Evolutionary conservation across 1,284 basidiomycete species (phyloP), one percentile per base, ranked within the genome.

Genomic region (Neotropicomus parvogracilis): DNA sequence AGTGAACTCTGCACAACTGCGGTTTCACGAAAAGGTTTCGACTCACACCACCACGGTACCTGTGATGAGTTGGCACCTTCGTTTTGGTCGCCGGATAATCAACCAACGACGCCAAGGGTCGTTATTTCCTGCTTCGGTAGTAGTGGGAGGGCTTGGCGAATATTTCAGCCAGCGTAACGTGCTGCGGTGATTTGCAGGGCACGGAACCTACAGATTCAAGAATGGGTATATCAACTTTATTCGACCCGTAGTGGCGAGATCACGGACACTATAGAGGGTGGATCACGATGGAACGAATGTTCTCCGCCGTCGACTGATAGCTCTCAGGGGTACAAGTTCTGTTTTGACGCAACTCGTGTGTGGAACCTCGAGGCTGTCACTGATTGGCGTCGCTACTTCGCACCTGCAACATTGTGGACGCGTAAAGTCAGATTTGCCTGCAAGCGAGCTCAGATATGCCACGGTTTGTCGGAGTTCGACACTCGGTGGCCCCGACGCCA

Each of bases 401-500:
- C 29, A 38, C 40, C 40, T 32, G 32, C 40, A 31, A 44, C 46
- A 37, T 44, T 48, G 46, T 31, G 36, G 44, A 31, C 32, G 32
- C 20, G 41, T 55, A 44, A 35, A 31, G 42, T 33, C 42, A 31
- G 24, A 16, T 38, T 31, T 31, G 31, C 31, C n/a, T 40, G 53
- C 36, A 57, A 40, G 36, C 45, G 53, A 49, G 35, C n/a, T 42
- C 46, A 29, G 58, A 53, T 37, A 38, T 46, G 39, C 31, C 40
- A 54, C 35, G 26, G 21, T 16, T n/a, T 17, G 44, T 48, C 58
- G 60, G 56, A 54, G 46, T 56, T 54, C 32, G 46, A 36, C 20
- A 24, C 16, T 17, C 2, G 31, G 13, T 19, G 3, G 33, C 3
- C 24, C n/a, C 21, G 27, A n/a, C 14, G 34, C n/a, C n/a, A n/a